Conservation (phyloP, 2,329 filamentous ascomycete genomes). For the Cryphonectria nitschkei region DNA sequence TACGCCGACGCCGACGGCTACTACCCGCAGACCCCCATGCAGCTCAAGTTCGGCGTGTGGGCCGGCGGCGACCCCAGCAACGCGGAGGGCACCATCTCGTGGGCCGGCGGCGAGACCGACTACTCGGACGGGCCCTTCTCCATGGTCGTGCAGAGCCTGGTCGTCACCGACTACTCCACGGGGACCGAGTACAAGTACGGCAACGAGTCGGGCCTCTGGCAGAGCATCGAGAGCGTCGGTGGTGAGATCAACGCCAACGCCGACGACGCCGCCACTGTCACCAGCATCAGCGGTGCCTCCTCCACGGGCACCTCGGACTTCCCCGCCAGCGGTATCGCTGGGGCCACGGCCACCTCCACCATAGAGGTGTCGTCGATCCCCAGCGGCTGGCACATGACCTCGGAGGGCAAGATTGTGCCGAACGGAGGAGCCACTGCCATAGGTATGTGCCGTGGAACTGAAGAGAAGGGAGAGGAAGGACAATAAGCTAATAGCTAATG, state of each 20-base stretch:
- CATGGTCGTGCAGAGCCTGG: slow-evolving; percentile 79
- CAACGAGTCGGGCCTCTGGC: slow-evolving; percentile 77
- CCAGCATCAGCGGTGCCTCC: slow-evolving; percentile 63
- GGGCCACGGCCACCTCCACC: slow-evolving; percentile 55
- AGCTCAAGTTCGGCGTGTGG: slow-evolving; percentile 91
- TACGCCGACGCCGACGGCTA: slow-evolving; percentile 72
- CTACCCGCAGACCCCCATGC: slow-evolving; percentile 96
- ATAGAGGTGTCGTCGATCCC: slow-evolving; percentile 62
- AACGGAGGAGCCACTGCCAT: slow-evolving; percentile 68
- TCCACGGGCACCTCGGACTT: slow-evolving; percentile 68
- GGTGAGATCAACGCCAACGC: slow-evolving; percentile 74
- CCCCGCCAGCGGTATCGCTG: slow-evolving; percentile 70
- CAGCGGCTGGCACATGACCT: slow-evolving; percentile 78
- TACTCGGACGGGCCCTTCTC: slow-evolving; percentile 82
- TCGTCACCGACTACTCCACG: slow-evolving; percentile 89
- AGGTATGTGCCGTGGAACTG: slow-evolving; percentile 35
- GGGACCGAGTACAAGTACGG: slow-evolving; percentile 83
- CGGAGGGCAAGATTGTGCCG: slow-evolving; percentile 78
- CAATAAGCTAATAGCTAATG: slow-evolving; percentile 9
- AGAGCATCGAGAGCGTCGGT: slow-evolving; percentile 79
- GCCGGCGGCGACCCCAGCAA: slow-evolving; percentile 86
- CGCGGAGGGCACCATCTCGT: slow-evolving; percentile 78
- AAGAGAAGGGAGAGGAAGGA: not conserved
- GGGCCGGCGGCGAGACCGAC: slow-evolving; percentile 85
- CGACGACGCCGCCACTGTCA: slow-evolving; percentile 57